Evolutionary conservation across 2,329 filamentous ascomycete genomes (phyloP), one percentile per base, ranked within the genome.

Genomic region (Penicillium sp.): DNA sequence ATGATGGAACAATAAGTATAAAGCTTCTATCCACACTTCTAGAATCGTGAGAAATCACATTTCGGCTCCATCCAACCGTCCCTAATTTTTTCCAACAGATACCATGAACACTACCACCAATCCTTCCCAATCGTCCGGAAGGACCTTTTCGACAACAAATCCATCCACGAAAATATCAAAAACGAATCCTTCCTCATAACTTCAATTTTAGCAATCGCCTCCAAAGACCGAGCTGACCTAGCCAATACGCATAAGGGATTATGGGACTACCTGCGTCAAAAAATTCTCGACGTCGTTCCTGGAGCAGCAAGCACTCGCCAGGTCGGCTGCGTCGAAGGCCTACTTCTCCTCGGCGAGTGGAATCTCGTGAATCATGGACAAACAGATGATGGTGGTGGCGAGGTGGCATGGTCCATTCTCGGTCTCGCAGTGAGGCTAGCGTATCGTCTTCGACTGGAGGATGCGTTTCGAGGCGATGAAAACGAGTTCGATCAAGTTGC

Each of bases 371-470:
- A 29, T 26, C 16, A 46, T n/a, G 11, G 13, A 2, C 26, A 26
- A 40, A 37, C 11, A 5, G 24, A 52, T 18, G 42, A 52, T 40
- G 45, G 19, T 3, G 36, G 40, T 3, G 26, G 44, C 6, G 51
- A 48, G 24, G 44, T 34, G 2, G 33, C 51, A 43, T 53, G 51
- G 51, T 48, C 51, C 6, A 43, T 53, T 14, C 44, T 48, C 8
- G 44, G 51, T 14, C 26, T 48, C 19, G 43, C 50, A 2, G 50
- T 52, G 1, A 24, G 50, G 23, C 29, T 47, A 13, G 50, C 31
- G n/a, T 52, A 52, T 45, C 29, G 40, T n/a, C 42, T 40, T 16
- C 50, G 50, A 13, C 43, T 52, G 13, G 42, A 52, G 14, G 42
- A 52, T 21, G 28, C 50, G 2, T 52, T 52, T 26, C 24, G 19